These are phyloP conservation scores for Panaeolus papilionaceus DNA, from an alignment of 768 basidiomycete species.

Conservation along the genomic window DNA sequence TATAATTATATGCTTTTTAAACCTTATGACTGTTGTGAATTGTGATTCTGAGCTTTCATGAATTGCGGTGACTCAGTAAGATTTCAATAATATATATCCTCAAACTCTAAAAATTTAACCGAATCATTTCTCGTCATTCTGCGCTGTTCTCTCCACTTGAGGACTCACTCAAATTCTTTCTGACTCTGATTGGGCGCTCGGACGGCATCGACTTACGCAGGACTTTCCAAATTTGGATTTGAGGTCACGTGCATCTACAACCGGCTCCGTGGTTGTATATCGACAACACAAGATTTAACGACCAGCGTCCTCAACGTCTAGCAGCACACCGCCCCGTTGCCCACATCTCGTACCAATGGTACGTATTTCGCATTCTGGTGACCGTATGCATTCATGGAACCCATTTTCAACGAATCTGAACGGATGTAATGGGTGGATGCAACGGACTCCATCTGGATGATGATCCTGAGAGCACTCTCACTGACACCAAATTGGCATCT, in stretches of 20 bases:
- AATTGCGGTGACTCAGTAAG: too few relatives aligned
- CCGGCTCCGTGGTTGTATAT: slow-evolving; percentile 16
- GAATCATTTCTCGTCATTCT: not conserved
- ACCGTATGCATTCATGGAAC: not conserved
- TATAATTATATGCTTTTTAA: slow-evolving; percentile 12
- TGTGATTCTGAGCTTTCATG: not conserved
- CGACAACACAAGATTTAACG: slow-evolving; percentile 22
- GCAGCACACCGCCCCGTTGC: slow-evolving; percentile 24
- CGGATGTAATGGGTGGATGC: slow-evolving; percentile 34
- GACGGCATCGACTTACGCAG: not conserved
- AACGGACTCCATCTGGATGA: slow-evolving; percentile 27
- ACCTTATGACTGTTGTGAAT: not conserved
- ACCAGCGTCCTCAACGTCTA: slow-evolving; percentile 27
- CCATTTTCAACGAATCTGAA: slow-evolving; percentile 24
- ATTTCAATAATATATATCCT: too few relatives aligned
- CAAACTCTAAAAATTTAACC: not conserved
- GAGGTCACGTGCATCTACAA: slow-evolving; percentile 1
- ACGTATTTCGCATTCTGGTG: slow-evolving; percentile 25
- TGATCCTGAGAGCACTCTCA: slow-evolving; percentile 19
- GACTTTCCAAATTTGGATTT: not conserved
- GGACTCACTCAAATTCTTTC: not conserved
- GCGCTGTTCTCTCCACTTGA: not conserved
- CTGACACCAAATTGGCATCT: slow-evolving; percentile 20
- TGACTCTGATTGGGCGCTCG: slow-evolving; percentile 6
- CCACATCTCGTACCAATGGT: slow-evolving; percentile 34